Conservation (phyloP, 345 rosid species). For the Xanthoceras sorbifolium region DNA sequence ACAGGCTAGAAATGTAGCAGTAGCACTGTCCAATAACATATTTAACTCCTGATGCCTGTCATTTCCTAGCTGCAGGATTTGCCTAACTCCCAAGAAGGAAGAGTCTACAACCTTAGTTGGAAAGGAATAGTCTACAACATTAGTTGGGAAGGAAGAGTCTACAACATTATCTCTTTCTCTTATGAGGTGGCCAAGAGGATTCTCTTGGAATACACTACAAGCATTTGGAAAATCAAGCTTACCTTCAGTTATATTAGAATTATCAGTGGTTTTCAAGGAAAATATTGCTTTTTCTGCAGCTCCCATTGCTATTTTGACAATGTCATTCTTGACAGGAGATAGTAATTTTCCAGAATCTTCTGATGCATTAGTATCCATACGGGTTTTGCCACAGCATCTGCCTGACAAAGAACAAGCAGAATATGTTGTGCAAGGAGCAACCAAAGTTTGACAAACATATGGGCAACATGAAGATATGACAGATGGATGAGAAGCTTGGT, state of each 20-base stretch:
- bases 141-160: too few species aligned
- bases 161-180: neutral
- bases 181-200: neutral
- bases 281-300: constrained; percentile 60
- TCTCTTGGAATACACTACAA: neutral
- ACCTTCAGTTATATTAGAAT: constrained; percentile 36
- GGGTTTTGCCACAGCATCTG: constrained; percentile 21
- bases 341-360: constrained; percentile 15
- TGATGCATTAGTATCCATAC: constrained; percentile 18
- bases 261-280: constrained; percentile 33
- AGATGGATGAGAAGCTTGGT: constrained; percentile 31
- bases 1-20: neutral
- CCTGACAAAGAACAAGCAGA: constrained; percentile 36
- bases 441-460: constrained; percentile 34
- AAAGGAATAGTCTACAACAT: too few species aligned
- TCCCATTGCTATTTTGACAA: constrained; percentile 53
- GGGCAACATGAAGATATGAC: constrained; percentile 42
- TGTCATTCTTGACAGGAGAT: constrained; percentile 21
- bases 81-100: neutral
- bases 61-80: neutral
- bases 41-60: neutral
- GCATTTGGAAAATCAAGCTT: constrained; percentile 1
- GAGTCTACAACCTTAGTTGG: neutral
- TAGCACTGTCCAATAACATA: neutral
- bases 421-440: constrained; percentile 35